phyloP scores from a whole-genome alignment of 2,329 filamentous ascomycete genomes.

The Hymenoscyphus repandus region DNA sequence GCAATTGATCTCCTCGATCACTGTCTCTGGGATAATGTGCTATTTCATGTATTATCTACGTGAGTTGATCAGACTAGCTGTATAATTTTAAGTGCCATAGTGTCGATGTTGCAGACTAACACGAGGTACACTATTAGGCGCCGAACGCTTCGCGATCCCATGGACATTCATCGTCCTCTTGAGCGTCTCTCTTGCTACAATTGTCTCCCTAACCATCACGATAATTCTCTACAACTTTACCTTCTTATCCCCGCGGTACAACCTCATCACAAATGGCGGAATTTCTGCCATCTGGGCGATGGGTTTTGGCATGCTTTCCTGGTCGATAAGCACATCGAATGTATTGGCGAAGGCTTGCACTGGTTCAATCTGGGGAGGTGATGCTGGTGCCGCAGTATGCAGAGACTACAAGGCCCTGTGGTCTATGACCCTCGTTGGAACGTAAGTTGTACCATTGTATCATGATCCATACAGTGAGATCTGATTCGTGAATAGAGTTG shows the following conservation, averaged over 20 bases:
- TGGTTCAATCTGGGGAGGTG: conserved; percentile 18
- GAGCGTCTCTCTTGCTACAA: conserved; percentile 21
- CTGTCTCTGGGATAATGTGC: conserved; percentile 25
- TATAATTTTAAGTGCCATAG: not conserved
- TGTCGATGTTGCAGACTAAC: not conserved
- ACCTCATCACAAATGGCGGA: conserved; percentile 23
- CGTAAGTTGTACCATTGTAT: conserved; percentile 15
- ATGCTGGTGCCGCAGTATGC: conserved; percentile 23
- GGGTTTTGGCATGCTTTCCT: conserved; percentile 25
- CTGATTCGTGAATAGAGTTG: conserved; percentile 11
- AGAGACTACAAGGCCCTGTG: conserved; percentile 29
- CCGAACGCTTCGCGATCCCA: conserved; percentile 20
- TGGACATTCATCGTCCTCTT: conserved; percentile 29
- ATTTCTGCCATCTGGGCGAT: conserved; percentile 23
- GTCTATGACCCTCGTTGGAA: conserved; percentile 26
- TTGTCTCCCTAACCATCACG: conserved; percentile 21
- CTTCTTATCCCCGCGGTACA: conserved; percentile 27
- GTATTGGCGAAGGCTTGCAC: conserved; percentile 24
- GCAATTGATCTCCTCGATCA: conserved; percentile 22
- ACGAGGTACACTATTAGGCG: not conserved
- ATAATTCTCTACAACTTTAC: conserved; percentile 29
- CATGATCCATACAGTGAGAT: not conserved
- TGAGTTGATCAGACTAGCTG: conserved; percentile 7
- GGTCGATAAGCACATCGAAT: conserved; percentile 21
- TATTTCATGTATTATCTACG: conserved; percentile 29